A percentile compares a stretch with the other conserved stretches of the same genome.
Evolutionary conservation across 2,329 filamentous ascomycete genomes (phyloP).

Genomic region (Amauroascus niger): DNA sequence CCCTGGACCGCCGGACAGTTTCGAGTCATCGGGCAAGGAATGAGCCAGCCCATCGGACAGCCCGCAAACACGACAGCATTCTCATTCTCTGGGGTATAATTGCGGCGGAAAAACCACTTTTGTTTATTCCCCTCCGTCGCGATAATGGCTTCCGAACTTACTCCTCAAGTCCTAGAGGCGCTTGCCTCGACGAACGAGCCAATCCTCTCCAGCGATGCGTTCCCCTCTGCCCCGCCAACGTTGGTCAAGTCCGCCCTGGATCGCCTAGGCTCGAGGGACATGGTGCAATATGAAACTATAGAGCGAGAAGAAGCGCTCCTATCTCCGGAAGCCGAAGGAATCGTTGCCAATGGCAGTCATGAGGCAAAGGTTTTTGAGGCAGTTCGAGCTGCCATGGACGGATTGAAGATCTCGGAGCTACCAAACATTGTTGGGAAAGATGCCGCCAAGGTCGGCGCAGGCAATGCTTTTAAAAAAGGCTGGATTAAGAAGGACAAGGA

Average conservation of each 20-base stretch:
- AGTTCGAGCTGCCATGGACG: conserved; percentile 61
- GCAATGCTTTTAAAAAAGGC: conserved; percentile 76
- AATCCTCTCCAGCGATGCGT: conserved; percentile 58
- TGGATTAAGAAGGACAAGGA: conserved; percentile 58
- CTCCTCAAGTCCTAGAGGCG: conserved; percentile 54
- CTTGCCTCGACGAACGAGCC: conserved; percentile 53
- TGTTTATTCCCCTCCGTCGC: conserved; percentile 6
- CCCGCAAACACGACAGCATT: not conserved
- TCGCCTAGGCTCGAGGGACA: conserved; percentile 69
- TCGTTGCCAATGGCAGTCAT: conserved; percentile 66
- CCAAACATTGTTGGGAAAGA: conserved; percentile 40
- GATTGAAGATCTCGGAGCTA: conserved; percentile 68
- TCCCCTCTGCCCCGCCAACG: conserved; percentile 55
- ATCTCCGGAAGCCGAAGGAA: conserved; percentile 63
- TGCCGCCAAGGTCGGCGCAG: conserved; percentile 62
- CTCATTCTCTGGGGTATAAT: not conserved
- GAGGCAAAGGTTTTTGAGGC: conserved; percentile 75
- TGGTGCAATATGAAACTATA: conserved; percentile 76
- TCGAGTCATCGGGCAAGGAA: not conserved
- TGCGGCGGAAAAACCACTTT: not conserved
- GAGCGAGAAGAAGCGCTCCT: conserved; percentile 69
- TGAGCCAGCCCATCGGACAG: not conserved
- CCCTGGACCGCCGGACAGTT: too few relatives aligned
- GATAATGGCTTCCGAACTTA: conserved; percentile 48
- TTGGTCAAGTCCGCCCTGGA: conserved; percentile 81